A percentile compares a stretch with the other conserved stretches of the same genome.
phyloP scores from a whole-genome alignment of 2,329 filamentous ascomycete species.

The Colletotrichum eremochloae region DNA sequence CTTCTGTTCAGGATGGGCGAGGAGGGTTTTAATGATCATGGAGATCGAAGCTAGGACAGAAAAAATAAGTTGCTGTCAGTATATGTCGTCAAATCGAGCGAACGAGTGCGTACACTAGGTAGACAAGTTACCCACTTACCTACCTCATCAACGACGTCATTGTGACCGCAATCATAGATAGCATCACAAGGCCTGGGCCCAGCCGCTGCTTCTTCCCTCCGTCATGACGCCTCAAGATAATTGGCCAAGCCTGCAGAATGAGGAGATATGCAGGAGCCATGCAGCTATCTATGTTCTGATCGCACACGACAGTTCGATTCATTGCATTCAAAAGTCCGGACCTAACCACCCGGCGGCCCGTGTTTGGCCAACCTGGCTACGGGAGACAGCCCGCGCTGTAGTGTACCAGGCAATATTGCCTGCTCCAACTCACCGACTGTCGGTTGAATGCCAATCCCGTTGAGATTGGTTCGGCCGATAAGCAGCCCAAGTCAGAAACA shows the following conservation, averaged over 20 bases:
- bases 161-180: slow-evolving; percentile 33
- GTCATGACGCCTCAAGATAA: not conserved
- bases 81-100: slow-evolving; percentile 22
- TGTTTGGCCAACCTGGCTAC: not conserved
- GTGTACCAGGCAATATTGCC: not conserved
- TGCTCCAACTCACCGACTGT: not conserved
- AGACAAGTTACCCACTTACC: slow-evolving; percentile 29
- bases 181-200: slow-evolving; percentile 27
- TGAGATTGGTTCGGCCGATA: not conserved
- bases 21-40: not conserved
- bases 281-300: not conserved
- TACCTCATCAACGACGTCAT: slow-evolving; percentile 43
- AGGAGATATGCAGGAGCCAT: slow-evolving; percentile 5
- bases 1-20: too few relatives aligned
- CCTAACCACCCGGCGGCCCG: slow-evolving; percentile 4
- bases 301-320: slow-evolving; percentile 7
- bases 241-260: not conserved
- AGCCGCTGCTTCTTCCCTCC: slow-evolving; percentile 4
- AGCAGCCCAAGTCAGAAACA: not conserved
- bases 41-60: not conserved
- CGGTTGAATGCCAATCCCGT: not conserved
- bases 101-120: slow-evolving; percentile 2
- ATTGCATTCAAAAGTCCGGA: slow-evolving; percentile 5
- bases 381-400: not conserved
- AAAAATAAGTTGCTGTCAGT: not conserved